Conservation (phyloP, 148 eudicot genomes). For the Silene uniflora region DNA sequence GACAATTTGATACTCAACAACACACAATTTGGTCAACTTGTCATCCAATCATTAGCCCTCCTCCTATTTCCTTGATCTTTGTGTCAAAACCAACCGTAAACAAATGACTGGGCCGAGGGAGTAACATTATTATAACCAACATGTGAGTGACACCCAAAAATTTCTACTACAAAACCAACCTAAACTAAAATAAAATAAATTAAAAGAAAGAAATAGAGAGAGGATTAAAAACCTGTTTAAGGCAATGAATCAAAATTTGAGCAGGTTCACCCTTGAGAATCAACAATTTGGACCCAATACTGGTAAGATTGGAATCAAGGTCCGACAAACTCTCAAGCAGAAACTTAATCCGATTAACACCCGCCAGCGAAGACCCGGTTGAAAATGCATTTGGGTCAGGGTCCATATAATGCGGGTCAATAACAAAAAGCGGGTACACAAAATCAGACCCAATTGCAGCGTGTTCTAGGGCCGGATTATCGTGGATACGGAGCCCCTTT, state of each 20-base stretch:
- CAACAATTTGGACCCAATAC: conserved; percentile 60
- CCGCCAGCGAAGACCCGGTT: conserved; percentile 58
- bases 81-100: no score
- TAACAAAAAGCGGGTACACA: conserved; percentile 69
- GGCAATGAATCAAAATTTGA: conserved; percentile 50
- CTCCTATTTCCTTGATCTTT: no score
- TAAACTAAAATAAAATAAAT: not conserved
- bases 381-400: conserved; percentile 63
- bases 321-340: conserved; percentile 73
- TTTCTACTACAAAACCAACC: no score
- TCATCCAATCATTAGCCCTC: no score
- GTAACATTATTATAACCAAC: no score
- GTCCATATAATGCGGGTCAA: conserved; percentile 85
- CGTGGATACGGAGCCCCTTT: conserved; percentile 86
- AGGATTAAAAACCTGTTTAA: conserved; percentile 48
- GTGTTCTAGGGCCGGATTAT: conserved; percentile 73
- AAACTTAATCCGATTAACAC: conserved; percentile 75
- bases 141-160: no score
- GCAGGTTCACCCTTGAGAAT: conserved; percentile 77
- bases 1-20: no score
- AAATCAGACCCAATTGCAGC: conserved; percentile 39
- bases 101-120: no score
- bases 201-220: not conserved
- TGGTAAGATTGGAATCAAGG: conserved; percentile 47
- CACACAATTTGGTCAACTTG: no score